phyloP scores from a whole-genome alignment of 2,329 filamentous ascomycete species.

The Fusarium incarnatum region DNA sequence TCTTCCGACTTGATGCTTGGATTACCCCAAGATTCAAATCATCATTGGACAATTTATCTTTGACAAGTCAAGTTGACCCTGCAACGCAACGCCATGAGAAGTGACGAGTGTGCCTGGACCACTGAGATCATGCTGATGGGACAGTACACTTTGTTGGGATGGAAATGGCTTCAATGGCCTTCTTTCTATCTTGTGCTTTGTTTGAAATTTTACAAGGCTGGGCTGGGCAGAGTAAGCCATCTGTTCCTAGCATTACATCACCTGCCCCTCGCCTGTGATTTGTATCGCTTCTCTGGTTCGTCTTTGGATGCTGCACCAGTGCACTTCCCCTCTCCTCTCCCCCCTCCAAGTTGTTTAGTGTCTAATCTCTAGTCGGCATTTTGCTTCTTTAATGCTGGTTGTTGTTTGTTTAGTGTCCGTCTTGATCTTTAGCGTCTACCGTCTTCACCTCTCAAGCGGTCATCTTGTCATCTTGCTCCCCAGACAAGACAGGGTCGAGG shows the following conservation, averaged over 20 bases:
- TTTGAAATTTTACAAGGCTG: not conserved
- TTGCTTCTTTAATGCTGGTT: slow-evolving; percentile 34
- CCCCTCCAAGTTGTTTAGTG: slow-evolving; percentile 7
- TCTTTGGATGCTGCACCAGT: not conserved
- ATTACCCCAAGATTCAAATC: not conserved
- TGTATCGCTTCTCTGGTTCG: slow-evolving; percentile 12
- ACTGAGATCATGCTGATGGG: not conserved
- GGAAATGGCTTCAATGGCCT: not conserved
- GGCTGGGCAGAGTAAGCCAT: not conserved
- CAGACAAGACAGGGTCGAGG: slow-evolving; percentile 15
- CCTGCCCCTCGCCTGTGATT: slow-evolving; percentile 22
- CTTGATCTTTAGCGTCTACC: slow-evolving; percentile 29
- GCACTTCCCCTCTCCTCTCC: not conserved
- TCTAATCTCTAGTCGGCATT: slow-evolving; percentile 21
- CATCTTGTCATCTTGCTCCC: slow-evolving; percentile 18
- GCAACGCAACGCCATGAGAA: not conserved
- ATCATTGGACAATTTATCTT: slow-evolving; percentile 2
- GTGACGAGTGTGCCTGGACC: not conserved
- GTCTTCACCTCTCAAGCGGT: slow-evolving; percentile 16
- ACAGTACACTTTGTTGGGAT: not conserved
- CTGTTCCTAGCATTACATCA: slow-evolving; percentile 28
- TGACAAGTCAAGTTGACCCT: not conserved
- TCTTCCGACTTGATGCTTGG: slow-evolving; percentile 11
- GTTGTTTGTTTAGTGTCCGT: slow-evolving; percentile 33
- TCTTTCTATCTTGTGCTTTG: slow-evolving; percentile 19